Percentiles rank a stretch among this genome's conserved stretches.
Evolutionary conservation across 805 yeast genomes (phyloP).

Genomic region (Ascoidea asiatica): DNA sequence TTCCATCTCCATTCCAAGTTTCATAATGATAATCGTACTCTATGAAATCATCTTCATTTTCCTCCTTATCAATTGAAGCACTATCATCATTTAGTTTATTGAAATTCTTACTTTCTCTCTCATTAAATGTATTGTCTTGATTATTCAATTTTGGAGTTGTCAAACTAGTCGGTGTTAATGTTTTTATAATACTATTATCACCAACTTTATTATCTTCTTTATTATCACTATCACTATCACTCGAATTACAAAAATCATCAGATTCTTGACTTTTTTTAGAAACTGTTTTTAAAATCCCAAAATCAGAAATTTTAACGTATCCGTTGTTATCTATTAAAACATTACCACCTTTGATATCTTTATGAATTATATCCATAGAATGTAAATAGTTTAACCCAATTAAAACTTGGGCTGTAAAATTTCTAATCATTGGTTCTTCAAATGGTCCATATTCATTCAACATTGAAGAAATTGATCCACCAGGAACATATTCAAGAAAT

Average conservation of each 20-base stretch:
- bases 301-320: conserved; percentile 50
- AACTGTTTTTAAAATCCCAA: too few species aligned
- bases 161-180: too few species aligned
- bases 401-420: conserved; percentile 39
- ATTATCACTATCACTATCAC: too few species aligned
- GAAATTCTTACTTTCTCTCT: too few species aligned
- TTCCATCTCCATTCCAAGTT: too few species aligned
- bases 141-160: too few species aligned
- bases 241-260: conserved; percentile 18
- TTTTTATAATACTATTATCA: conserved; percentile 13
- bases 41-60: too few species aligned
- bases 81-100: too few species aligned
- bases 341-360: conserved; percentile 57
- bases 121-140: too few species aligned
- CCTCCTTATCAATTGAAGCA: too few species aligned
- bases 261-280: conserved; percentile 23
- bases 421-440: conserved; percentile 44
- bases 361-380: conserved; percentile 42
- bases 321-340: conserved; percentile 46
- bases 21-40: too few species aligned
- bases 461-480: conserved; percentile 39
- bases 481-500: conserved; percentile 29
- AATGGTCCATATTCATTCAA: conserved; percentile 45
- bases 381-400: conserved; percentile 45
- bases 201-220: too few species aligned